Percentiles rank a stretch among this genome's conserved stretches.
phyloP scores from a whole-genome alignment of 2,329 filamentous ascomycete species.

The Penicillium occitanis region DNA sequence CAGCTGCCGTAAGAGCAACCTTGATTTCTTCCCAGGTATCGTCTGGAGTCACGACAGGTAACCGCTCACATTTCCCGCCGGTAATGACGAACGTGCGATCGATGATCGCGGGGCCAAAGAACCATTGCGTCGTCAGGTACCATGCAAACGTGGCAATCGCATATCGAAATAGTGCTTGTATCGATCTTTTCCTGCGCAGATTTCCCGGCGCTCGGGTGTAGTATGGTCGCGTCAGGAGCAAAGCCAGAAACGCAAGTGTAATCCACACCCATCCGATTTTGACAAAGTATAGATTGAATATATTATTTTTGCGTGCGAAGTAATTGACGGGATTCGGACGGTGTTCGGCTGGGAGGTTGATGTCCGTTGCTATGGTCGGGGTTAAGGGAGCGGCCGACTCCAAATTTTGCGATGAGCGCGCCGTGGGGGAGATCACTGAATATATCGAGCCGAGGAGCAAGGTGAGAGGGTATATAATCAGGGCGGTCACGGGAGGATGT shows the following conservation, averaged over 20 bases:
- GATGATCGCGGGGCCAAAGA: constrained; percentile 85
- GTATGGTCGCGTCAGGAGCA: constrained; percentile 67
- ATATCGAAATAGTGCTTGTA: constrained; percentile 68
- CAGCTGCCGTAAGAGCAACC: constrained; percentile 67
- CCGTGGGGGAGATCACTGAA: constrained; percentile 71
- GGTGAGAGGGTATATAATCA: constrained; percentile 72
- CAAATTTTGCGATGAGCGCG: constrained; percentile 42
- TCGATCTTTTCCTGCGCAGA: constrained; percentile 45
- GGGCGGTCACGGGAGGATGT: constrained; percentile 60
- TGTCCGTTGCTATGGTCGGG: constrained; percentile 14
- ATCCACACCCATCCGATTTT: constrained; percentile 96
- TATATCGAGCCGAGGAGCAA: constrained; percentile 81
- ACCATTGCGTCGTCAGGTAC: constrained; percentile 93
- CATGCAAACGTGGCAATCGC: constrained; percentile 71
- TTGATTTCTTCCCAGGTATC: constrained; percentile 40
- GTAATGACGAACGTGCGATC: constrained; percentile 87
- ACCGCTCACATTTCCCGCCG: constrained; percentile 75
- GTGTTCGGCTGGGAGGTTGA: constrained; percentile 14
- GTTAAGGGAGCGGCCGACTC: constrained; percentile 11
- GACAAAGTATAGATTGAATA: constrained; percentile 91
- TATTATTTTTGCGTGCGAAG: constrained; percentile 89
- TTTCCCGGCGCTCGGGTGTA: constrained; percentile 46
- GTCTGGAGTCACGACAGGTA: constrained; percentile 5
- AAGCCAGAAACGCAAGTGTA: constrained; percentile 68
- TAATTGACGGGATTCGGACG: constrained; percentile 54